Conservation (phyloP, 768 basidiomycete species). For the Hygrophorus pudorinus region DNA sequence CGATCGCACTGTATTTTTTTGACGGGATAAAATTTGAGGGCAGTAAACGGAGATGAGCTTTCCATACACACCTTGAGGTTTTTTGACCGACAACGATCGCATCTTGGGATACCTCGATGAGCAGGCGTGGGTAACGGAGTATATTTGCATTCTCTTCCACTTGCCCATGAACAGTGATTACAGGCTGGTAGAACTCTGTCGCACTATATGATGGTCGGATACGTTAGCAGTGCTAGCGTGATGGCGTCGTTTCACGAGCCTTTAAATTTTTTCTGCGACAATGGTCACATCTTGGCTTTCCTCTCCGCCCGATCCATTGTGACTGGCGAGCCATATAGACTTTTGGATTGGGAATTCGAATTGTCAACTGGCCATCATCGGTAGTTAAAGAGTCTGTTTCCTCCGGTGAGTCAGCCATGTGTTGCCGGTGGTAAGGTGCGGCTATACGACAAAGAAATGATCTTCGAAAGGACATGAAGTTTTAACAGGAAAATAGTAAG, state of each 20-base stretch:
- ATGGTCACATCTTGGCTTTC: constrained; percentile 67
- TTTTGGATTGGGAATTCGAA: constrained; percentile 59
- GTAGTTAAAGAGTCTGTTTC: constrained; percentile 27
- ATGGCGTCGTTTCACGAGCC: constrained; percentile 26
- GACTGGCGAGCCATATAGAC: constrained; percentile 61
- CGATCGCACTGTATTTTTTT: constrained; percentile 47
- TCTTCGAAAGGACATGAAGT: background rate
- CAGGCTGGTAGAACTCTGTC: constrained; percentile 62
- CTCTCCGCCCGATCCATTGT: constrained; percentile 65
- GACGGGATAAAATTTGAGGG: background rate
- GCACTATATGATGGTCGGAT: constrained; percentile 32
- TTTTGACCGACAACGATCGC: constrained; percentile 56
- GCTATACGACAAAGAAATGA: background rate
- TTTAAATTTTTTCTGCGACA: constrained; percentile 66
- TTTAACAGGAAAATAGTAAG: background rate
- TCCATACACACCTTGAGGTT: constrained; percentile 56
- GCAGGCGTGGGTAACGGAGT: constrained; percentile 68
- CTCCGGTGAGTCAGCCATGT: constrained; percentile 14
- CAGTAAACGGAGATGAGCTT: background rate
- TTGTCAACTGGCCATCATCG: constrained; percentile 47
- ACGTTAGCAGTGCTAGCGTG: background rate
- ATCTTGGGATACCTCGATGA: constrained; percentile 65
- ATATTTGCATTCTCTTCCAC: constrained; percentile 58
- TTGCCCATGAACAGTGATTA: constrained; percentile 62
- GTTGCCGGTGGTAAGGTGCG: background rate